Conservation (phyloP, 768 basidiomycete genomes). For the Paxillus ammoniavirescens region DNA sequence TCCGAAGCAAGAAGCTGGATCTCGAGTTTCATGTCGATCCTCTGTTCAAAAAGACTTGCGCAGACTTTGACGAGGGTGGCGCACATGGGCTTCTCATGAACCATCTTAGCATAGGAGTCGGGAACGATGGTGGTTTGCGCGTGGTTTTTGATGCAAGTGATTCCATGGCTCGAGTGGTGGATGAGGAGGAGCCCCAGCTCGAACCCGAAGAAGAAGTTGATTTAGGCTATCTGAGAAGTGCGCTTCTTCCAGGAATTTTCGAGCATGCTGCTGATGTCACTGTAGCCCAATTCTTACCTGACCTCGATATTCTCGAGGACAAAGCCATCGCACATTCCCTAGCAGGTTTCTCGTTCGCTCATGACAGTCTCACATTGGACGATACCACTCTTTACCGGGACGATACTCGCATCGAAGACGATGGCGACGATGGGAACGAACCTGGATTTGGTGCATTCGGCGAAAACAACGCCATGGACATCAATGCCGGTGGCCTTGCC, state of each 20-base stretch:
- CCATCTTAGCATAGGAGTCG: constrained; percentile 77
- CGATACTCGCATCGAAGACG: constrained; percentile 40
- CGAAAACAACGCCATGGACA: constrained; percentile 33
- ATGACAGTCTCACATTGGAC: constrained; percentile 58
- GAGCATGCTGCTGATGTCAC: constrained; percentile 6
- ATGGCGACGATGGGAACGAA: constrained; percentile 32
- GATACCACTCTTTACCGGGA: constrained; percentile 61
- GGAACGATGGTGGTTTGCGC: constrained; percentile 76
- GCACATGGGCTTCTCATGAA: constrained; percentile 97
- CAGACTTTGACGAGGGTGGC: constrained; percentile 98
- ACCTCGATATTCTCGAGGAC: constrained; percentile 58
- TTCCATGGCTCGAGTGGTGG: constrained; percentile 72
- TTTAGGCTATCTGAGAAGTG: constrained; percentile 60
- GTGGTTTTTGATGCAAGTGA: constrained; percentile 98
- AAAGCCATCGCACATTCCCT: constrained; percentile 82
- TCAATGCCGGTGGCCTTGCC: constrained; percentile 38
- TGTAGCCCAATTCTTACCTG: constrained; percentile 71
- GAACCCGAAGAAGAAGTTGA: constrained; percentile 73
- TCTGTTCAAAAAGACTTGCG: constrained; percentile 95
- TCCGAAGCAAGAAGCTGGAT: constrained; percentile 91
- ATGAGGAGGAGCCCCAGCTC: constrained; percentile 63
- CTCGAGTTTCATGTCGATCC: constrained; percentile 97
- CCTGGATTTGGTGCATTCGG: constrained; percentile 22
- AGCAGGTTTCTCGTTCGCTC: constrained; percentile 78
- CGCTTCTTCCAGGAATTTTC: constrained; percentile 19